These are phyloP conservation scores for Cryptococcus sp. DNA, from an alignment of 1,284 basidiomycete species.

Conservation along the genomic window DNA sequence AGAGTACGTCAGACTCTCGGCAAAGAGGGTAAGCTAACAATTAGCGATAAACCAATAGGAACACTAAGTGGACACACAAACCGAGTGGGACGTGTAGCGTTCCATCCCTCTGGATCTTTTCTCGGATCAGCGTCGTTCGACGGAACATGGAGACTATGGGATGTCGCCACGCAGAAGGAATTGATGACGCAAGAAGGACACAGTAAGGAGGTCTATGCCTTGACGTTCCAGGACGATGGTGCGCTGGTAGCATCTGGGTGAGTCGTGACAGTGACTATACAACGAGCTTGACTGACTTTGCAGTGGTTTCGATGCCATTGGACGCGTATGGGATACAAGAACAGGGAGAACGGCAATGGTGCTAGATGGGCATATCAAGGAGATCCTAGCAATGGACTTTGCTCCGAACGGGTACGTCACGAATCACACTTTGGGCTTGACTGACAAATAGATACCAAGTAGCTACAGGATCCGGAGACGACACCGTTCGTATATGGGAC, in stretches of 20 bases:
- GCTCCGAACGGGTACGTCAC: constrained; percentile 81
- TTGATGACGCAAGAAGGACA: constrained; percentile 93
- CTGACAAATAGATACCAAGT: constrained; percentile 73
- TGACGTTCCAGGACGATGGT: constrained; percentile 95
- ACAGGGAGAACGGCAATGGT: constrained; percentile 97
- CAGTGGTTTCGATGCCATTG: constrained; percentile 93
- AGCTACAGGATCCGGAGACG: constrained; percentile 92
- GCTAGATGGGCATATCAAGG: constrained; percentile 91
- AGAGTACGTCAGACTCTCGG: constrained; percentile 53
- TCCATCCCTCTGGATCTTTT: constrained; percentile 91
- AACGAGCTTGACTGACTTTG: too few species aligned
- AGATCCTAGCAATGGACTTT: constrained; percentile 87
- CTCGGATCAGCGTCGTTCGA: constrained; percentile 94
- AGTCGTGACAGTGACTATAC: too few species aligned
- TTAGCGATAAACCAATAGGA: constrained; percentile 69
- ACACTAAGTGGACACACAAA: constrained; percentile 83
- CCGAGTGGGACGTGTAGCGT: constrained; percentile 86
- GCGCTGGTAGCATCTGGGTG: constrained; percentile 88
- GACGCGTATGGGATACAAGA: constrained; percentile 92
- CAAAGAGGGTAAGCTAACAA: neutral
- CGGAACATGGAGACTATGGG: constrained; percentile 98
- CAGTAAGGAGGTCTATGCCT: constrained; percentile 90
- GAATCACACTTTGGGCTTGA: neutral
- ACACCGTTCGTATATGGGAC: constrained; percentile 98
- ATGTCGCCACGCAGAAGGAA: constrained; percentile 73